phyloP scores from a whole-genome alignment of 2,329 filamentous ascomycete species.

The Claviceps maximensis region DNA sequence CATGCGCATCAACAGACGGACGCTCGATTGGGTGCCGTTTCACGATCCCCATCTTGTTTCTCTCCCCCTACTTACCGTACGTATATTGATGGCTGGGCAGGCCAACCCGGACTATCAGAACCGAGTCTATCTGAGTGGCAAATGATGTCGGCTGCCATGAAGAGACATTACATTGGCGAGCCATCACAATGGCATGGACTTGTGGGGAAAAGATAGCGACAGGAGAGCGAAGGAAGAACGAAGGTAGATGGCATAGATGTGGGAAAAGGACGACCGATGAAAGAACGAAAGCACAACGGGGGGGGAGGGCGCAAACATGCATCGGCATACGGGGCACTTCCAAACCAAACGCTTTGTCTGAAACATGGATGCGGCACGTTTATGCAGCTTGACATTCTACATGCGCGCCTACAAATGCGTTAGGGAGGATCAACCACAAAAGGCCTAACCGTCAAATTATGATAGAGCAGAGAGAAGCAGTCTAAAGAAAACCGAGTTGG shows the following conservation, averaged over 20 bases:
- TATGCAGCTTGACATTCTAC: neutral
- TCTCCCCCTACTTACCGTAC: too few species aligned
- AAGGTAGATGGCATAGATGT: too few species aligned
- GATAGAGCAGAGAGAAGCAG: neutral
- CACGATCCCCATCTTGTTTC: too few species aligned
- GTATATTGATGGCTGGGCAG: too few species aligned
- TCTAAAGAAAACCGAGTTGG: neutral
- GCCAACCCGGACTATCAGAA: too few species aligned
- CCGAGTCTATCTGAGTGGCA: too few species aligned
- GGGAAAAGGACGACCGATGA: too few species aligned
- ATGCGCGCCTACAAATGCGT: neutral
- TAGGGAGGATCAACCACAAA: neutral
- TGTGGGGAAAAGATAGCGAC: neutral
- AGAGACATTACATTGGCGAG: neutral
- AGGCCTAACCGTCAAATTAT: neutral
- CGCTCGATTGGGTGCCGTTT: too few species aligned
- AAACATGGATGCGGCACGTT: neutral
- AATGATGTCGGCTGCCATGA: too few species aligned
- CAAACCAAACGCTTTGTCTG: neutral
- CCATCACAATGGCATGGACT: neutral
- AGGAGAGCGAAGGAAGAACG: neutral
- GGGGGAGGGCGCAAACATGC: neutral
- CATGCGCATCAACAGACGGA: too few species aligned
- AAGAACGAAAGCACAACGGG: neutral
- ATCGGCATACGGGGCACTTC: neutral